phyloP scores from a whole-genome alignment of 2,329 filamentous ascomycete species.

The Phaeosphaeriaceae sp. region DNA sequence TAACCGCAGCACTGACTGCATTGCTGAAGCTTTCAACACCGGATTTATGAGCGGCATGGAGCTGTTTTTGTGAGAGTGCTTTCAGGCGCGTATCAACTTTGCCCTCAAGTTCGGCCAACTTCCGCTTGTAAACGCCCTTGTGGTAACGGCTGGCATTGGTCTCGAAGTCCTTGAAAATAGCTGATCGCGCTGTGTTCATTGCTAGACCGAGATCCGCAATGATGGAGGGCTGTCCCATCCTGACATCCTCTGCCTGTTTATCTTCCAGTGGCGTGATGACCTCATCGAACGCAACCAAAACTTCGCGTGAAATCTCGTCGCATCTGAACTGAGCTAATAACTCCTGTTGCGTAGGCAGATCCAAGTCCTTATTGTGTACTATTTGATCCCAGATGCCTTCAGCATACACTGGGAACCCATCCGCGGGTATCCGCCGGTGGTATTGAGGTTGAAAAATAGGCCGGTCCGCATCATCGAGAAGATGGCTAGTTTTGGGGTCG shows the following conservation, averaged over 20 bases:
- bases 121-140: slow-evolving; percentile 90
- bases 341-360: slow-evolving; percentile 96
- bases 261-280: slow-evolving; percentile 85
- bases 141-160: slow-evolving; percentile 92
- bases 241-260: slow-evolving; percentile 75
- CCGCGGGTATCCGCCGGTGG: slow-evolving; percentile 92
- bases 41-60: slow-evolving; percentile 85
- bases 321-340: slow-evolving; percentile 95
- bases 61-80: slow-evolving; percentile 84
- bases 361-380: slow-evolving; percentile 97
- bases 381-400: slow-evolving; percentile 98
- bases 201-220: slow-evolving; percentile 75
- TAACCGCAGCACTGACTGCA: slow-evolving; percentile 84
- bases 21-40: slow-evolving; percentile 86
- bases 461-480: slow-evolving; percentile 73
- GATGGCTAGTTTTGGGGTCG: slow-evolving; percentile 66
- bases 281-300: slow-evolving; percentile 81
- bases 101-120: slow-evolving; percentile 80
- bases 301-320: slow-evolving; percentile 93
- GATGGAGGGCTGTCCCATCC: slow-evolving; percentile 74
- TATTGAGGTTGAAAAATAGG: slow-evolving; percentile 93
- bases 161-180: slow-evolving; percentile 84
- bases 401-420: slow-evolving; percentile 94
- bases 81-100: slow-evolving; percentile 92
- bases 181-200: slow-evolving; percentile 74